Conservation (phyloP, 495 filamentous ascomycete species). For the Penicillium turbatum region DNA sequence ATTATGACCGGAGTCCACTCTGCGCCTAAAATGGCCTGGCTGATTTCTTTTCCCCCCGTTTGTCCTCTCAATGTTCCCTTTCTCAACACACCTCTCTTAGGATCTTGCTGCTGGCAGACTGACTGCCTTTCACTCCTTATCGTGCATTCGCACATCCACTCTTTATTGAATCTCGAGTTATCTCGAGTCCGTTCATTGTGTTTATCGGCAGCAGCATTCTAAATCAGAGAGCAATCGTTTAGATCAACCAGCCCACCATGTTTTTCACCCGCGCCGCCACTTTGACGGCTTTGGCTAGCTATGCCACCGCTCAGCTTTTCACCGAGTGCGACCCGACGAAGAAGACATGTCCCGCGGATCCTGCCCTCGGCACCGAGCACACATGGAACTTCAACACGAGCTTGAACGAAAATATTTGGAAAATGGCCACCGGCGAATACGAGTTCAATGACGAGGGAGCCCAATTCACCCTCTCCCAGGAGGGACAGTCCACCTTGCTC, state of each 20-base stretch:
- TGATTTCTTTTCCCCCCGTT: constrained; percentile 9
- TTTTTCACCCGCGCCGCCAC: constrained; percentile 22
- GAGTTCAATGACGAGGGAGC: constrained; percentile 54
- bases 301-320: constrained; percentile 38
- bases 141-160: constrained; percentile 39
- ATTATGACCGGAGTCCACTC: constrained; percentile 14
- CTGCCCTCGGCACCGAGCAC: constrained; percentile 60
- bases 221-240: constrained; percentile 1
- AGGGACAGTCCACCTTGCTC: constrained; percentile 67
- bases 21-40: constrained; percentile 10
- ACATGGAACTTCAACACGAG: constrained; percentile 60
- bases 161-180: constrained; percentile 22
- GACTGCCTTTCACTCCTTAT: constrained; percentile 22
- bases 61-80: constrained; percentile 2
- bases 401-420: constrained; percentile 53
- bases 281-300: constrained; percentile 24
- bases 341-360: constrained; percentile 59
- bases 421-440: constrained; percentile 56
- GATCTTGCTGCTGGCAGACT: constrained; percentile 12
- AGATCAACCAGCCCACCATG: constrained; percentile 18
- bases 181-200: constrained; percentile 18
- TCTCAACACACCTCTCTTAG: not conserved
- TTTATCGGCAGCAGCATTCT: constrained; percentile 4
- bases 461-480: constrained; percentile 64
- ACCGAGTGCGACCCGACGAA: constrained; percentile 66